Evolutionary conservation across 2,329 filamentous ascomycete genomes (phyloP).

Genomic region (Daldinia sp.): DNA sequence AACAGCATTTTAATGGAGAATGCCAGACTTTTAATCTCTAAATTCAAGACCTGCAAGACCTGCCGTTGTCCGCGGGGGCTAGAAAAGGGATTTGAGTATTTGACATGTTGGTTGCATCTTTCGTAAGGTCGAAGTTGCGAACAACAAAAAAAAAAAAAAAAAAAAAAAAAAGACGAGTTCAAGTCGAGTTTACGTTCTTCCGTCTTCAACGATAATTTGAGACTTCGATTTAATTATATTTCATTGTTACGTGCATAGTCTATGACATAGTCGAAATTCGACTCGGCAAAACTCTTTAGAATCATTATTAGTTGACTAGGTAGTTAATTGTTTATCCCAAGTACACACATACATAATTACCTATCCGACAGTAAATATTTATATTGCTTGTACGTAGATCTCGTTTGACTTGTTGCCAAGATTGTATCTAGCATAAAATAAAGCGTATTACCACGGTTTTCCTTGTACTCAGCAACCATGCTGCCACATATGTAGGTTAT

Average conservation of each 20-base stretch:
- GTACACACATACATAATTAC: no score
- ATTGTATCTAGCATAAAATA: neutral
- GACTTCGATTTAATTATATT: neutral
- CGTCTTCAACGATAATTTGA: neutral
- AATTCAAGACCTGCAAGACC: no score
- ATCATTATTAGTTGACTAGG: no score
- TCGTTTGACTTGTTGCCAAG: neutral
- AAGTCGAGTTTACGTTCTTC: neutral
- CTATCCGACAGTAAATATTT: no score
- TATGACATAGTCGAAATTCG: no score
- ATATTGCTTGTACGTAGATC: neutral
- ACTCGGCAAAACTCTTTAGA: no score
- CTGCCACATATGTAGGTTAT: neutral
- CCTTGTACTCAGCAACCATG: neutral
- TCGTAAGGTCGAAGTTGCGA: neutral
- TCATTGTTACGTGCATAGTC: neutral
- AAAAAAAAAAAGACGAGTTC: neutral
- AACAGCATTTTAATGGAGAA: constrained; percentile 26
- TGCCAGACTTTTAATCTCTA: constrained; percentile 20
- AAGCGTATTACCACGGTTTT: neutral
- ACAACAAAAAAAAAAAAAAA: neutral
- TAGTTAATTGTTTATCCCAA: no score
- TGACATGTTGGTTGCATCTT: constrained; percentile 4
- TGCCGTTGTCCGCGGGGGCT: constrained; percentile 31
- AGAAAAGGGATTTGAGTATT: no score